Evolutionary conservation across 1,284 basidiomycete species (phyloP), one percentile per base, ranked within the genome.

Genomic region (Ustilago crameri): DNA sequence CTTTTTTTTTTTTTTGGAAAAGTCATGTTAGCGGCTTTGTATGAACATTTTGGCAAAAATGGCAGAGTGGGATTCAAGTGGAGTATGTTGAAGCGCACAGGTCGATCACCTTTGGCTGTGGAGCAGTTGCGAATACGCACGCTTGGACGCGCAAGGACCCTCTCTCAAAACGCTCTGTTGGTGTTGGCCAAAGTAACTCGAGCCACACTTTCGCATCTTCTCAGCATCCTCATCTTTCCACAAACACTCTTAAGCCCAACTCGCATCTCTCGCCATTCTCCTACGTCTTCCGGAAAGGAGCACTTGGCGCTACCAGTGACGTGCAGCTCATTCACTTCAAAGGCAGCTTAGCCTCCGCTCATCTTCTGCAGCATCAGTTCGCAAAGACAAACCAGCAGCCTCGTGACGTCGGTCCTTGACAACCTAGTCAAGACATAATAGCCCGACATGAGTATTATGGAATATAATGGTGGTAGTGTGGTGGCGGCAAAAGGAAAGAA

Each of bases 401-500:
- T 15, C 9, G 17, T 32, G n/a, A 18, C 8, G 20, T 26, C 26
- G 26, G 50, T 44, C 23, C 20, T 50, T 67, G 64, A 61, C 64
- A 49, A 45, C 30, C 22, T 46, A 48, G 58, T 67, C 64, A 51
- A 38, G 43, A 17, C 43, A 47, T 35, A 50, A 27, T 35, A 47
- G 52, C 58, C 38, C 65, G 74, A 20, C 54, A 80, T 81, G 81
- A 79, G 76, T 62, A 76, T 80, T 47, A 80, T 82, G 91, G 88
- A 92, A 86, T 88, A 90, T 75, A 95, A 95, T 87, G 93, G 93
- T 86, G 96, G 96, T 85, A 96, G 93, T 85, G 93, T 96, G 79
- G 89, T 99, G 85, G 96, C 96, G 86, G 98, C 98, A 94, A 91
- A 91, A 67, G 96, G 96, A 72, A 98, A 98, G 86, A 92, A 95